Base-by-base conservation (phyloP, 192 early-diverging fungal genomes). In the Pilobolus umbonatus region DNA sequence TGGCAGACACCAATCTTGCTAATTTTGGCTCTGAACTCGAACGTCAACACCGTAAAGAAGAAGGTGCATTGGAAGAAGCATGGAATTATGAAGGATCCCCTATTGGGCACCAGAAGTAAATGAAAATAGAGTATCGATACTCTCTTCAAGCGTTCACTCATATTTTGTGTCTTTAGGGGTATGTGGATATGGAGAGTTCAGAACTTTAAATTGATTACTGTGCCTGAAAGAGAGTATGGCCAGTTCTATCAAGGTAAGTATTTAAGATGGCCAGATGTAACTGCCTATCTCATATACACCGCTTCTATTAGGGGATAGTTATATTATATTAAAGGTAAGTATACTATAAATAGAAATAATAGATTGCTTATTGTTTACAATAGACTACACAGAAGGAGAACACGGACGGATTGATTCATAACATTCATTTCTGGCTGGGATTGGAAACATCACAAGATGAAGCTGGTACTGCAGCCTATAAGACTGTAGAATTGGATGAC, bases 381-480 rank as follows among this genome's bases (percentile, higher is more conserved):
- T 63, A 88, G 80, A 77, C 85, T 1, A 82, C 76, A 50, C 84
- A 81, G 58, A 79, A 82, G 62, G 61, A 78, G 35, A 64, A 84
- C 44, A 73, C 67, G 0, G 80, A 85, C 25, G 75, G 67, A 11
- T 69, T 92, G 9, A 58, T 80, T n/a, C 86, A 92, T 47, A 76
- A 92, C 57, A 76, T 91, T 59, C 90, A 92, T 72, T 92, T 91
- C 61, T 92, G 90, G 89, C 77, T 92, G 42, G 90, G 90, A 15
- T 54, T 78, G 15, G 79, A 89, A 43, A 89, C 88, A 11, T 77
- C 69, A 35, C 89, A 92, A 61, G 85, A 87, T 60, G 85, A 88
- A 67, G 85, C 88, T 42, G 90, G 90, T 24, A 91, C 88, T 8
- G 90, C 88, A 10, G 90, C 90, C 1, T 92, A 91, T 74, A 92